Evolutionary conservation across 257 asterid genomes (phyloP), one percentile per base, ranked within the genome.

Genomic region (Jaltomata sinuosa): DNA sequence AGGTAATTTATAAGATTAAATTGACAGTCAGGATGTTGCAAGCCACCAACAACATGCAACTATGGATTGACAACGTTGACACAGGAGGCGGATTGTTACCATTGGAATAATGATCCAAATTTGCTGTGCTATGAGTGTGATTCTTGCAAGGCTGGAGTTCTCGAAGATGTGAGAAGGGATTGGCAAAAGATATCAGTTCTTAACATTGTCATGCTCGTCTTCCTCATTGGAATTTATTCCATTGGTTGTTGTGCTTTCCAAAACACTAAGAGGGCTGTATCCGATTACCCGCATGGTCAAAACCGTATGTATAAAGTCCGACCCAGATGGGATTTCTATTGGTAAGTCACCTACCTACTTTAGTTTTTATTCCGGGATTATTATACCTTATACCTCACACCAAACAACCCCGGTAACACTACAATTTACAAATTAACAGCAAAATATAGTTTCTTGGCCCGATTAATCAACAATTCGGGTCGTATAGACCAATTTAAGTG

Each of bases 111-210:
- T 65, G 95, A 90, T 79, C 92, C 92, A 11, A 61, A 88, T 80
- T 64, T 91, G 79, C 83, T 97, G 10, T 97, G 99, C 93, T 97
- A 97, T 92, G 94, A 89, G 79, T 97, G 99, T 42, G 94, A 90
- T 54, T 97, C 99, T 11, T 97, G 99, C 94, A 95, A 91, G 91
- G 99, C 99, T 8, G 98, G 97, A 15, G 98, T 94, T 84, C 86
- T 94, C 40, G 98, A 97, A 86, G 90, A 94, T 76, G 94, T 94
- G 6, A 87, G 97, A 10, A 88, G 95, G 31, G 94, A 91, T 82
- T 97, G 99, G 99, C 97, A 90, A 87, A 97, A 95, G 86, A 87
- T 97, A 2, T 94, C 98, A 38, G 98, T 93, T 4, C 95, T 97
- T 10, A 95, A 89, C 90, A 91, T 97, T 15, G 92, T 95, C 14